These are phyloP conservation scores for Kernera saxatilis DNA, from an alignment of 345 rosid species.

Conservation along the genomic window DNA sequence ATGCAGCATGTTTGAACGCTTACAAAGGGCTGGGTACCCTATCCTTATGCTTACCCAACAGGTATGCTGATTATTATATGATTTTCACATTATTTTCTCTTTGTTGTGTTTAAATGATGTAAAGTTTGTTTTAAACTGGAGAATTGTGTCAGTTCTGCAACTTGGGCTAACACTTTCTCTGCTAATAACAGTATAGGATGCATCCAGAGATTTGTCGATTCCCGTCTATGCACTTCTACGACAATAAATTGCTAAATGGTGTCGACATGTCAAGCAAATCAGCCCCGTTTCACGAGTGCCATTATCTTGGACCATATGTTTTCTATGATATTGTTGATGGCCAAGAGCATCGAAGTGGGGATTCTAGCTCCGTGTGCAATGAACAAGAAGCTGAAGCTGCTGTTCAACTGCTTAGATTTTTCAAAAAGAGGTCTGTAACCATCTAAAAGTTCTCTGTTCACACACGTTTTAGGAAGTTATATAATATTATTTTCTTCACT, in stretches of 20 bases:
- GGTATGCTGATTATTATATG: conserved; percentile 36
- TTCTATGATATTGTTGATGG: conserved; percentile 84
- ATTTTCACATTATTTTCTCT: conserved; percentile 4
- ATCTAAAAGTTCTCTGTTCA: neutral
- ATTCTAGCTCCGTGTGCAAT: conserved; percentile 70
- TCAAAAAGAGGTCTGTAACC: conserved; percentile 54
- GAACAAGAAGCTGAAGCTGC: conserved; percentile 91
- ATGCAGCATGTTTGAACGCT: conserved; percentile 99
- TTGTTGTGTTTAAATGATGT: neutral
- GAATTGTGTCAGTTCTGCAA: neutral
- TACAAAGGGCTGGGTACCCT: conserved; percentile 90
- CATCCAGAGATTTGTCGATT: conserved; percentile 92
- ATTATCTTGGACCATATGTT: conserved; percentile 72
- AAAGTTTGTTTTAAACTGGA: neutral
- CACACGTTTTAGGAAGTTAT: neutral
- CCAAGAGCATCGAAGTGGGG: conserved; percentile 64
- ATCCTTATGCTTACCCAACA: conserved; percentile 93
- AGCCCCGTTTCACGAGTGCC: conserved; percentile 65
- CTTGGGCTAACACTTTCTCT: conserved; percentile 20
- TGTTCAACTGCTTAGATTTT: conserved; percentile 63
- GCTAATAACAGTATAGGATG: conserved; percentile 89
- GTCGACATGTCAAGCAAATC: conserved; percentile 55
- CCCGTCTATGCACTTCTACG: conserved; percentile 90
- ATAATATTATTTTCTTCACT: neutral
- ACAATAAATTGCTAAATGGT: conserved; percentile 78